phyloP scores from a whole-genome alignment of 2,329 filamentous ascomycete genomes.

The Penicillium digitatum region DNA sequence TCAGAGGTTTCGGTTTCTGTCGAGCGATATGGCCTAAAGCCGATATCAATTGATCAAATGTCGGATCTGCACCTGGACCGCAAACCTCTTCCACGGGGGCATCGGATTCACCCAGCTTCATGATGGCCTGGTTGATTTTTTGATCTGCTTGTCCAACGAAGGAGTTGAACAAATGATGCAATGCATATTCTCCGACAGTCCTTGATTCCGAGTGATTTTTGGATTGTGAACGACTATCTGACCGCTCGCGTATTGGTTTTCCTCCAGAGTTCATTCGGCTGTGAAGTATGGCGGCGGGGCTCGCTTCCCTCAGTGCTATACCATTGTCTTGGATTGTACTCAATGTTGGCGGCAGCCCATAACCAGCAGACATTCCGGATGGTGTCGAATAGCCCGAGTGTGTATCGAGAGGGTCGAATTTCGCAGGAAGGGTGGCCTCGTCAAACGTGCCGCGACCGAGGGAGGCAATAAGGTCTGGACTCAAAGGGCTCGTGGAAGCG shows the following conservation, averaged over 20 bases:
- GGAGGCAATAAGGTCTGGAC: constrained; percentile 76
- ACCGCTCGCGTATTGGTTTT: constrained; percentile 66
- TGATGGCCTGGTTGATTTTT: constrained; percentile 85
- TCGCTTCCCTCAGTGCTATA: constrained; percentile 24
- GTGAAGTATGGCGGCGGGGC: constrained; percentile 29
- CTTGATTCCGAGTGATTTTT: constrained; percentile 70
- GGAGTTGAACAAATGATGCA: constrained; percentile 93
- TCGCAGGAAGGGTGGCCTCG: constrained; percentile 38
- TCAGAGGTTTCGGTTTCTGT: constrained; percentile 88
- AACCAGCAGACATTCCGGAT: constrained; percentile 41
- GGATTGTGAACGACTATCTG: constrained; percentile 72
- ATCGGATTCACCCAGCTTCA: constrained; percentile 72
- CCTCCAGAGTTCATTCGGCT: constrained; percentile 55
- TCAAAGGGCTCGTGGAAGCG: constrained; percentile 73
- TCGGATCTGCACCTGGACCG: constrained; percentile 78
- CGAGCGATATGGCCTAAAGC: constrained; percentile 92
- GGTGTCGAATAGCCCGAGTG: constrained; percentile 28
- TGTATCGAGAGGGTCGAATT: constrained; percentile 34
- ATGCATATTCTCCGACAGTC: constrained; percentile 94
- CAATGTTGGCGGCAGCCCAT: constrained; percentile 28
- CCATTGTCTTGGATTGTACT: constrained; percentile 41
- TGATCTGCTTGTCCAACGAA: constrained; percentile 97
- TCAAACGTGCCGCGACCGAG: constrained; percentile 55
- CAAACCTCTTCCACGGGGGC: constrained; percentile 85
- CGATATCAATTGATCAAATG: constrained; percentile 89